Base-by-base conservation (phyloP, 1,284 basidiomycete genomes). In the Pisolithus thermaeus region DNA sequence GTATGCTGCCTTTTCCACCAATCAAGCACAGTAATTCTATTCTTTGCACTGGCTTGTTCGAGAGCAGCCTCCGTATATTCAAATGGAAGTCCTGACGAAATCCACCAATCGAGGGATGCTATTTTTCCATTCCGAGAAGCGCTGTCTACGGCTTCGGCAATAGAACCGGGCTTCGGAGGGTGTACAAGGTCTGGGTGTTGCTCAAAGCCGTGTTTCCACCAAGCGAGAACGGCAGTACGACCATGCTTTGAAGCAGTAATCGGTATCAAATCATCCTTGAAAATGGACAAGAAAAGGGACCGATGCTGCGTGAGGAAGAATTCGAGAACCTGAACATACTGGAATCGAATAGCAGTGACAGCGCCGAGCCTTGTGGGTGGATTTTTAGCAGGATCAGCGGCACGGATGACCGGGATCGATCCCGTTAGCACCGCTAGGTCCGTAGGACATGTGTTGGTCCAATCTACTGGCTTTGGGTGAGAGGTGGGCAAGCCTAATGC, bases 41-140 rank as follows among this genome's bases (percentile, higher is more conserved):
- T 85, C 61, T 83, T 87, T 16, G 84, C 76, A 51, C 84, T 87
- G 6, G 88, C 88, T 55, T 80, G 76, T 59, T 89, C 85, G 27
- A 92, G 78, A 2, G 88, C 82, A 14, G 80, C 79, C 58, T 89
- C 87, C 27, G 85, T 84, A 61, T 87, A 88, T 59, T 85, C 78
- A 57, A 89, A 72, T 1, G 77, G 71, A 54, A 78, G 72, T 22
- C 77, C 77, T 25, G 70, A 67, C 6, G 73, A 79, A 20, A 78
- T 61, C 86, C 86, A 89, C 86, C 87, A 89, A 56, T 87, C 80
- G 18, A 89, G 75, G 3, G 84, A 82, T 3, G 67, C 65, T 16
- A 85, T 75, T 59, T 81, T 78, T 3, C 87, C 86, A 52, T 79
- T 77, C 32, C 83, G 74, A 32, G 87, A 88, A n/a, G 87, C 86